Base-by-base conservation (phyloP, 2,329 filamentous ascomycete species). In the Pezicula rhizophila region DNA sequence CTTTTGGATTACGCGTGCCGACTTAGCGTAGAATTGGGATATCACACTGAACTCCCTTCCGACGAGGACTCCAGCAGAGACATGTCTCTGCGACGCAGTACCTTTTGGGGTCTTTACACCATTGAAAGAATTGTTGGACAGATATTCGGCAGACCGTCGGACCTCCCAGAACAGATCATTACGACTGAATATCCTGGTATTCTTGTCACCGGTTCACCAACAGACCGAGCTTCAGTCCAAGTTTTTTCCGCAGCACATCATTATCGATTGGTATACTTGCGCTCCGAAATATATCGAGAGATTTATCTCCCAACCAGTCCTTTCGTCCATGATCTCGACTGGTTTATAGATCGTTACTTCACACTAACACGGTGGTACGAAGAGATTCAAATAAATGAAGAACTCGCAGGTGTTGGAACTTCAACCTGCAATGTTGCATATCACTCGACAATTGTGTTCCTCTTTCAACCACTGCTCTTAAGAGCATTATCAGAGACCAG, bases 21-120 rank as follows among this genome's bases (percentile, higher is more conserved):
- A 15, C 35, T 38, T 8, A 38, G 35, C 14, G 35, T 38, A 38
- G 35, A 38, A 38, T 20, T 38, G n/a, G 35, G 35, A 10, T 38
- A 38, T 5, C 64, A 67, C 50, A 58, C 66, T 12, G 62, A 62
- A 45, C 65, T 65, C 46, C 64, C 66, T 47, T 62, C 60, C 14
- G 64, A 66, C 35, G 49, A 53, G n/a, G 57, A 58, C 31, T 55
- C 52, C n/a, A 55, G 62, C 5, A 12, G 34, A 28, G 40, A 44
- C 3, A 44, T 17, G 31, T 23, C 33, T 25, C n/a, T 42, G n/a
- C 18, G 40, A 26, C 18, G 41, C 26, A 46, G 38, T 43, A 56
- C 63, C 1, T 68, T 67, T 40, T 68, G 64, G 65, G 64, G 64
- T 8, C 55, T 68, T 2, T 68, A 68, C 46, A 61, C 64, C 39